These are phyloP conservation scores for Flaveria sonorensis DNA, from an alignment of 129 eudicot genomes.

Conservation along the genomic window DNA sequence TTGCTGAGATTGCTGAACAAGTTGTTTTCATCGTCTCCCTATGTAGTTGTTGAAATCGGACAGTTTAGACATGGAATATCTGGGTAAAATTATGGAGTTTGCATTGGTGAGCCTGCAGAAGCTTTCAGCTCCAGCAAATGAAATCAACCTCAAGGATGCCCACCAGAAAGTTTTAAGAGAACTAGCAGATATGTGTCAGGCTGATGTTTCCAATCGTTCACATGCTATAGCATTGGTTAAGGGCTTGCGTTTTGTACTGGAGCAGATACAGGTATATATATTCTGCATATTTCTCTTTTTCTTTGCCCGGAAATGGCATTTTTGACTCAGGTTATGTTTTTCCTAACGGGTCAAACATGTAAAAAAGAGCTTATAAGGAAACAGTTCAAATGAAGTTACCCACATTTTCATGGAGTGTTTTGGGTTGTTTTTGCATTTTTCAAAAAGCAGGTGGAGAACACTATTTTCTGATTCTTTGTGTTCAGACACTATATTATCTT, in stretches of 20 bases:
- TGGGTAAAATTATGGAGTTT: constrained; percentile 75
- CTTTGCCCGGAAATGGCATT: background rate
- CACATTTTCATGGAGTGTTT: background rate
- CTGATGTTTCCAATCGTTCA: constrained; percentile 54
- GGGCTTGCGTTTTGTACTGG: constrained; percentile 84
- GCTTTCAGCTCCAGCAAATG: constrained; percentile 93
- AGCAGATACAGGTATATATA: constrained; percentile 71
- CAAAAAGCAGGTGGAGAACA: background rate
- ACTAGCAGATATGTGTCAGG: constrained; percentile 55
- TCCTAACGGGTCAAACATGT: background rate
- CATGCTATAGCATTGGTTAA: constrained; percentile 64
- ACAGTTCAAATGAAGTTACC: background rate
- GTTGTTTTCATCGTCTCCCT: background rate
- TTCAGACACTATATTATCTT: background rate
- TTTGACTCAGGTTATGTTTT: background rate
- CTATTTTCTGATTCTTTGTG: background rate
- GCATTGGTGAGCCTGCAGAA: constrained; percentile 75
- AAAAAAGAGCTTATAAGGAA: background rate
- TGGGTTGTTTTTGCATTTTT: background rate
- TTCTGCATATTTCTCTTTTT: background rate
- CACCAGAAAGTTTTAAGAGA: constrained; percentile 71
- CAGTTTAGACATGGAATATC: constrained; percentile 67
- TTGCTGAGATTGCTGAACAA: constrained; percentile 10
- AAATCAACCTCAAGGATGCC: constrained; percentile 53
- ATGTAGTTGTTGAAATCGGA: constrained; percentile 70